A percentile compares a stretch with the other conserved stretches of the same genome.
Evolutionary conservation across 1,284 basidiomycete genomes (phyloP).

Genomic region (Trichosporon sp.): DNA sequence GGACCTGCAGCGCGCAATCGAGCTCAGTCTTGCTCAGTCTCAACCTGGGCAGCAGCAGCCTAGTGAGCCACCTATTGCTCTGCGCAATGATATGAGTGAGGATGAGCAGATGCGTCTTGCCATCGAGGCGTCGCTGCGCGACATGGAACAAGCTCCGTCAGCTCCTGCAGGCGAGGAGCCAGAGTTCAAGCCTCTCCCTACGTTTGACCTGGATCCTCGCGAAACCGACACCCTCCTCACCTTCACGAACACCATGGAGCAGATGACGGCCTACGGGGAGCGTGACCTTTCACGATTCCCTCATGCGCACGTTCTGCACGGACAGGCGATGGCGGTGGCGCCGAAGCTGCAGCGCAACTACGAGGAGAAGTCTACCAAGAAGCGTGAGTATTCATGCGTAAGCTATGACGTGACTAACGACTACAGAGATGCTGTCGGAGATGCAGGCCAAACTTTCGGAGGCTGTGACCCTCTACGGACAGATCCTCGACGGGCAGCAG

Average conservation of each 20-base stretch:
- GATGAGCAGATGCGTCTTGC: slow-evolving; percentile 90
- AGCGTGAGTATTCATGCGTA: slow-evolving; percentile 57
- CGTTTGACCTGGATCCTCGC: slow-evolving; percentile 69
- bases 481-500: slow-evolving; percentile 73
- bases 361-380: slow-evolving; percentile 81
- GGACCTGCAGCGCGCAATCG: slow-evolving; percentile 89
- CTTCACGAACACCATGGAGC: slow-evolving; percentile 82
- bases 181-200: slow-evolving; percentile 55
- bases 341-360: slow-evolving; percentile 79
- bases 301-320: slow-evolving; percentile 73
- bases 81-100: slow-evolving; percentile 58
- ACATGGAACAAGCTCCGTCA: slow-evolving; percentile 74
- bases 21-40: slow-evolving; percentile 80
- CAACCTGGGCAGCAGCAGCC: slow-evolving; percentile 46
- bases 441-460: slow-evolving; percentile 93
- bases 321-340: slow-evolving; percentile 73
- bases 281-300: slow-evolving; percentile 72
- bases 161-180: slow-evolving; percentile 64
- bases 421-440: slow-evolving; percentile 72
- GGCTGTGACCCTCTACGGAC: slow-evolving; percentile 84
- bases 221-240: slow-evolving; percentile 81
- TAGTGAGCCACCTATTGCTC: slow-evolving; percentile 66
- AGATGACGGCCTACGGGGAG: slow-evolving; percentile 71
- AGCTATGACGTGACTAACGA: not conserved
- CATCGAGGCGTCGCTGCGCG: slow-evolving; percentile 89